Base-by-base conservation (phyloP, 345 rosid genomes). In the Moricandia arvensis region DNA sequence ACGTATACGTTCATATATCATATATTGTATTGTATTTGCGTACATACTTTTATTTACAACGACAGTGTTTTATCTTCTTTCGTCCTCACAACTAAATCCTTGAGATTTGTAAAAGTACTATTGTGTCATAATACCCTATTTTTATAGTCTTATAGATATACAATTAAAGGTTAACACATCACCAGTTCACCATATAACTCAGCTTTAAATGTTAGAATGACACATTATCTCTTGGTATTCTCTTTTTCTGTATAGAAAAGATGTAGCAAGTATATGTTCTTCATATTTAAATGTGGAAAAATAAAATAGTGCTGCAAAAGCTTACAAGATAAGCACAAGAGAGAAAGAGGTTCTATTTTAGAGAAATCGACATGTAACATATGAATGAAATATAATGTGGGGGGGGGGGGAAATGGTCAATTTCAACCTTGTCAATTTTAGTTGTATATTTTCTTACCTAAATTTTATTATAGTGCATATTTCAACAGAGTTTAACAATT, bases 341-440 rank as follows among this genome's bases (percentile, higher is more conserved):
- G n/a, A 84, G 76, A 73, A 74, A 79, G 77, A 71, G 69, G 75
- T 69, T 57, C 74, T 75, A 89, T 83, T 90, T 79, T 59, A 66
- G 57, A 67, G 91, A 90, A 82, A 86, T 83, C 85, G 92, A 90
- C 90, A 9, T 68, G 54, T 29, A 62, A 71, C 72, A 59, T 65
- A 26, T 63, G 72, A 26, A 59, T 77, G 24, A 41, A 41, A 59
- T 51, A 59, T 24, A 60, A 53, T n/a, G n/a, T n/a, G n/a, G n/a
- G n/a, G n/a, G n/a, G n/a, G n/a, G n/a, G n/a, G n/a, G n/a, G n/a
- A n/a, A n/a, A n/a, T n/a, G n/a, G n/a, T n/a, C n/a, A n/a, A n/a
- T n/a, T n/a, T n/a, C n/a, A n/a, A n/a, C n/a, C n/a, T n/a, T n/a
- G n/a, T n/a, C n/a, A n/a, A n/a, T n/a, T n/a, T n/a, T n/a, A n/a